phyloP scores from a whole-genome alignment of 768 basidiomycete genomes.

The Pholiota conissans region DNA sequence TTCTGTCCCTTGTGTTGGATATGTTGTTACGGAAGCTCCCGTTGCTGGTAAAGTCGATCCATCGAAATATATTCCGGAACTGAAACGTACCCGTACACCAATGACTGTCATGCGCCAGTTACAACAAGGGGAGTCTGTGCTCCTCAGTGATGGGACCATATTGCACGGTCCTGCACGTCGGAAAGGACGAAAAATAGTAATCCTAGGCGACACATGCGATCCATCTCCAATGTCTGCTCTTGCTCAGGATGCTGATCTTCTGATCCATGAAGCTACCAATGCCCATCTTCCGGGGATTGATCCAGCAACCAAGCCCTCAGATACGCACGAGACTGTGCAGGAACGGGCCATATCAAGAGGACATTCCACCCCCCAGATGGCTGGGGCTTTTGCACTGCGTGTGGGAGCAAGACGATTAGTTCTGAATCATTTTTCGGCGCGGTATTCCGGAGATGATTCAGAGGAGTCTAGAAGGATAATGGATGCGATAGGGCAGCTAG shows the following conservation, averaged over 20 bases:
- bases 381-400: constrained; percentile 72
- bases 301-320: constrained; percentile 52
- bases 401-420: constrained; percentile 63
- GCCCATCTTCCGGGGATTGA: constrained; percentile 74
- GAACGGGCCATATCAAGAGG: constrained; percentile 70
- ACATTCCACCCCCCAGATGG: constrained; percentile 92
- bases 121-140: constrained; percentile 62
- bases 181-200: constrained; percentile 72
- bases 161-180: constrained; percentile 66
- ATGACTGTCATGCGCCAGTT: constrained; percentile 67
- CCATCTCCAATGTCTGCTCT: constrained; percentile 64
- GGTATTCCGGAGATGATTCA: constrained; percentile 70
- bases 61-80: constrained; percentile 60
- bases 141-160: constrained; percentile 70
- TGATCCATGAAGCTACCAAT: constrained; percentile 91
- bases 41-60: constrained; percentile 80
- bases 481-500: constrained; percentile 60
- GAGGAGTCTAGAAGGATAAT: constrained; percentile 54
- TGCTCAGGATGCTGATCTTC: constrained; percentile 65
- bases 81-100: constrained; percentile 69
- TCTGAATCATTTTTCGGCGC: constrained; percentile 84
- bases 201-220: constrained; percentile 86
- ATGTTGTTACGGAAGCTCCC: constrained; percentile 67
- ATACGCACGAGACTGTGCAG: constrained; percentile 64
- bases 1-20: constrained; percentile 82